phyloP scores from a whole-genome alignment of 139 green algal species.

The Tetradesmus lagerheimii region DNA sequence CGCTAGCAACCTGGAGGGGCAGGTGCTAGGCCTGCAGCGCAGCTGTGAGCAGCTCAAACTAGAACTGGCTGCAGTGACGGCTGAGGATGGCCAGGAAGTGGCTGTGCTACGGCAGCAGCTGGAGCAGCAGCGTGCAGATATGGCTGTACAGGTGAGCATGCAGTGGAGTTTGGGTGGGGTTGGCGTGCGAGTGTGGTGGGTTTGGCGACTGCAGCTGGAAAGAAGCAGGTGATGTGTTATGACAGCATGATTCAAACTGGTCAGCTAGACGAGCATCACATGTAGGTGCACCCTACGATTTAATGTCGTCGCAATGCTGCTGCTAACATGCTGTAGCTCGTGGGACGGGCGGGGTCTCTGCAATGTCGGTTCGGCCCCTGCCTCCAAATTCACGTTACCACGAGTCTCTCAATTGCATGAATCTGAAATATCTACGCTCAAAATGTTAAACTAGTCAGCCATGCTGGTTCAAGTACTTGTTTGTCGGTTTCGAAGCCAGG shows the following conservation, averaged over 20 bases:
- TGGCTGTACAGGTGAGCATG: background rate
- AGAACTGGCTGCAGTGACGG: conserved; percentile 11
- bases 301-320: too few relatives aligned
- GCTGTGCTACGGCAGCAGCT: conserved; percentile 1
- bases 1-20: background rate
- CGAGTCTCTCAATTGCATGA: background rate
- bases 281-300: too few relatives aligned
- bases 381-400: background rate
- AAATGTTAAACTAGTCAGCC: background rate
- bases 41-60: conserved; percentile 2
- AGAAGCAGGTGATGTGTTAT: background rate
- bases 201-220: background rate
- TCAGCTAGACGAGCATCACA: too few relatives aligned
- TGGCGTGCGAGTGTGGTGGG: background rate
- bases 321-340: background rate
- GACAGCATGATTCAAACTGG: background rate
- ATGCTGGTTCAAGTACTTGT: background rate
- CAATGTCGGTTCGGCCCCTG: background rate
- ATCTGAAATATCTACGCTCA: background rate
- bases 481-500: background rate
- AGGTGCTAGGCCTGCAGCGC: background rate
- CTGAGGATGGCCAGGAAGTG: background rate
- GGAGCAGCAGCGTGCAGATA: background rate
- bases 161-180: too few relatives aligned
- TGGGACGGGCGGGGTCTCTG: too few relatives aligned